Evolutionary conservation across 441 rosid species (phyloP).

Genomic region (Sinapis alba): DNA sequence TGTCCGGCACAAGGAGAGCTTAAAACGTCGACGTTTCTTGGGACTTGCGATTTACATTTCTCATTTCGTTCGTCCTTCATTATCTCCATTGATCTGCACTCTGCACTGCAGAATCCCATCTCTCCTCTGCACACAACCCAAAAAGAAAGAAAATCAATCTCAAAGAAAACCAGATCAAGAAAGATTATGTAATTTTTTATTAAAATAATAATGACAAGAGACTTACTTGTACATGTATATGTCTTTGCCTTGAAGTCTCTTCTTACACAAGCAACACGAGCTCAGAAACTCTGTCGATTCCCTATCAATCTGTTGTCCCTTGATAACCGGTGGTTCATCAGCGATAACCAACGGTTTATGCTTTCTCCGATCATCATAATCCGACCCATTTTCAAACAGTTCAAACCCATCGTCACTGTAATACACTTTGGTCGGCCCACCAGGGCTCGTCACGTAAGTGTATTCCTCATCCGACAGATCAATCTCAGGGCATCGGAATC

Average conservation of each 20-base stretch:
- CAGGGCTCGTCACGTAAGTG: conserved; percentile 57
- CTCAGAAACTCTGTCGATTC: conserved; percentile 46
- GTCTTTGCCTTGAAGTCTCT: conserved; percentile 67
- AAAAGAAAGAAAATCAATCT: background rate
- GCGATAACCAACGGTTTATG: conserved; percentile 11
- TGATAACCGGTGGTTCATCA: conserved; percentile 35
- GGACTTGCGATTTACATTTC: conserved; percentile 52
- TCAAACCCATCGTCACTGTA: conserved; percentile 45
- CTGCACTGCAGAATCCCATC: conserved; percentile 70
- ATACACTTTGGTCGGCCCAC: conserved; percentile 46
- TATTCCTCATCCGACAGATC: conserved; percentile 49
- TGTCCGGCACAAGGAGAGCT: conserved; percentile 18
- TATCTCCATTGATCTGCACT: conserved; percentile 64
- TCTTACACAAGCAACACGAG: conserved; percentile 58
- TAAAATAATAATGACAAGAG: background rate
- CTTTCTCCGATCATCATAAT: background rate
- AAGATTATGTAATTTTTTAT: background rate
- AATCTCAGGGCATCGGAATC: conserved; percentile 29
- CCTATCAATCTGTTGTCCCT: background rate
- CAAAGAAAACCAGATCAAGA: background rate
- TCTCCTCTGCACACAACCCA: conserved; percentile 58
- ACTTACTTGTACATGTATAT: conserved; percentile 79
- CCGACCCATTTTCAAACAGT: background rate
- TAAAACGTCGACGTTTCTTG: conserved; percentile 37
- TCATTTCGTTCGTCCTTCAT: conserved; percentile 52